Evolutionary conservation across 2,329 filamentous ascomycete species (phyloP).

Genomic region (Cytospora chrysosperma): DNA sequence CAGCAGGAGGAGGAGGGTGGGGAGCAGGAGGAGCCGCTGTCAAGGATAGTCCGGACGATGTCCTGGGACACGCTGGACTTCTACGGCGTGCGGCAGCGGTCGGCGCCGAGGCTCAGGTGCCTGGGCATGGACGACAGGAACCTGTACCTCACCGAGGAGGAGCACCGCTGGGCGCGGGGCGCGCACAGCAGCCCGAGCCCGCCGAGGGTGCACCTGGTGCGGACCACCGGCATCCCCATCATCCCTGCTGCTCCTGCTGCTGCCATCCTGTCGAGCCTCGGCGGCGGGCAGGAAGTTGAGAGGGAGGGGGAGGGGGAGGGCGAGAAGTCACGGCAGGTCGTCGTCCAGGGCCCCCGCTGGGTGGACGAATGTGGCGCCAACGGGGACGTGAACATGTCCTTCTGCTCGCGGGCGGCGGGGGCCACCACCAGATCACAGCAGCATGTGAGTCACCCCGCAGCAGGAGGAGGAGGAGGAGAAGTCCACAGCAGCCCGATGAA

Average conservation of each 20-base stretch:
- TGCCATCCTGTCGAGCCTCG: background rate
- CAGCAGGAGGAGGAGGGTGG: conserved; percentile 38
- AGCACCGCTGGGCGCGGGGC: conserved; percentile 50
- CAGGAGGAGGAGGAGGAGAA: no score
- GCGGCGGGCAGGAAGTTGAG: background rate
- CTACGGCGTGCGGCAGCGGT: conserved; percentile 52
- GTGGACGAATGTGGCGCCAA: conserved; percentile 46
- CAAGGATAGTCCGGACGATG: conserved; percentile 49
- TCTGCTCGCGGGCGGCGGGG: conserved; percentile 42
- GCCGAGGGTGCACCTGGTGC: conserved; percentile 45
- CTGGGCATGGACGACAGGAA: conserved; percentile 50
- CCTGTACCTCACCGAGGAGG: conserved; percentile 57
- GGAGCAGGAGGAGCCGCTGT: no score
- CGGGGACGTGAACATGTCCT: conserved; percentile 42
- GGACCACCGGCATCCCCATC: conserved; percentile 55
- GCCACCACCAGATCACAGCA: no score
- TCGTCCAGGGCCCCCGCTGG: conserved; percentile 49
- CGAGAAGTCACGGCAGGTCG: background rate
- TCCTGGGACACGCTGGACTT: conserved; percentile 51
- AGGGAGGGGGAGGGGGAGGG: no score
- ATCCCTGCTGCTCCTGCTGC: no score
- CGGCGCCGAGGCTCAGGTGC: conserved; percentile 48
- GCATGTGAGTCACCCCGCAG: no score
- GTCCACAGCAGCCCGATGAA: conserved; percentile 11
- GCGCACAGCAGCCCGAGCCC: conserved; percentile 41